A percentile compares a stretch with the other conserved stretches of the same genome.
These are phyloP conservation scores for Nannochloropsis salina DNA, from an alignment of 108 stramenopile species.

Conservation along the genomic window DNA sequence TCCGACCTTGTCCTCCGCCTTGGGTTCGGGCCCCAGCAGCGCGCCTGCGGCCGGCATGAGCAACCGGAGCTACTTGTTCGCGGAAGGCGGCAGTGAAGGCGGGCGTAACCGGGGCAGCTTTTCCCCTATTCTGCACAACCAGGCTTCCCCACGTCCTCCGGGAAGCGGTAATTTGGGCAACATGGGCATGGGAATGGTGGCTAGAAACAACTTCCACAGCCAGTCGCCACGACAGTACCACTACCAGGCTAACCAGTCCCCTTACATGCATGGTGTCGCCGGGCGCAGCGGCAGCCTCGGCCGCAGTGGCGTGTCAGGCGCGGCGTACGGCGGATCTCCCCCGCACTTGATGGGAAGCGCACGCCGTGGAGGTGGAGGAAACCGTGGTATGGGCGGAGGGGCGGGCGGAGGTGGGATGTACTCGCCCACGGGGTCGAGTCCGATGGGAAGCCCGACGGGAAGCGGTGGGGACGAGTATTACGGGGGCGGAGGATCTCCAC, in stretches of 20 bases:
- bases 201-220: background rate
- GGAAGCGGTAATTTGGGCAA: background rate
- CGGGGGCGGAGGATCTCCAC: background rate
- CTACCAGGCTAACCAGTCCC: background rate
- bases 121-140: background rate
- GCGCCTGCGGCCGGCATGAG: background rate
- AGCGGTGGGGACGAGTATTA: background rate
- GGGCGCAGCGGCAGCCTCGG: background rate
- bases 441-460: background rate
- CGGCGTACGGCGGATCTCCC: background rate
- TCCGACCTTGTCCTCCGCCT: background rate
- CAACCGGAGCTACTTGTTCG: background rate
- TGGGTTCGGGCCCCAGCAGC: slow-evolving; percentile 10
- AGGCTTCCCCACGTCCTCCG: background rate
- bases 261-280: background rate
- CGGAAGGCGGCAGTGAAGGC: background rate
- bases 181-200: background rate
- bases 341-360: background rate
- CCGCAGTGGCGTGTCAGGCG: background rate
- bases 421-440: background rate
- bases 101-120: background rate
- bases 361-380: background rate
- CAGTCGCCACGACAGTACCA: background rate
- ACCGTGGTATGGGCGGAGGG: background rate
- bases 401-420: background rate